phyloP scores from a whole-genome alignment of 1,139 yeast genomes.

The Magnusiomyces ingens region DNA sequence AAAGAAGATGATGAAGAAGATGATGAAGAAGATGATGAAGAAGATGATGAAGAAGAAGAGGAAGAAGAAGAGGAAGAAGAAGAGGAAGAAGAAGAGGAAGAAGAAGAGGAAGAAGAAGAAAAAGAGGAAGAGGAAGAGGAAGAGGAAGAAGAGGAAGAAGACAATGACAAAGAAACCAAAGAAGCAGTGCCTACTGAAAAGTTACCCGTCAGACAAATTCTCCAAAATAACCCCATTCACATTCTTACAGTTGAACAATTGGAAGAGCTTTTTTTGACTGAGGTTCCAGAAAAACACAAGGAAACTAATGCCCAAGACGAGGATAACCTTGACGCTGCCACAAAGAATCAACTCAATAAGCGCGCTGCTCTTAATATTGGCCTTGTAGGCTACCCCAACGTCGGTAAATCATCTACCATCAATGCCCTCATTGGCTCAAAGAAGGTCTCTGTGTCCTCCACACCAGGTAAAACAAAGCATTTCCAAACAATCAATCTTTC shows the following conservation, averaged over 20 bases:
- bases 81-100: conserved; percentile 4
- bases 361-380: conserved; percentile 67
- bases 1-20: conserved; percentile 14
- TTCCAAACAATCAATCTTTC: conserved; percentile 92
- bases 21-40: conserved; percentile 8
- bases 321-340: conserved; percentile 10
- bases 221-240: conserved; percentile 45
- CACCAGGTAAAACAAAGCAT: conserved; percentile 99
- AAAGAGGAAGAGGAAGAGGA: conserved; percentile 5
- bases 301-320: conserved; percentile 18
- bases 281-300: conserved; percentile 65
- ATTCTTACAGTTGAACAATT: conserved; percentile 79
- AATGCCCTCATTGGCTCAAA: conserved; percentile 94
- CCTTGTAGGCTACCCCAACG: conserved; percentile 86
- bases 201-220: conserved; percentile 6
- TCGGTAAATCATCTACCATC: conserved; percentile 94
- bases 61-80: conserved; percentile 9
- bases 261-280: conserved; percentile 69
- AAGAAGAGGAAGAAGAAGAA: conserved; percentile 9
- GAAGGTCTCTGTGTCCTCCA: conserved; percentile 93
- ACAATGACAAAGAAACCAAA: conserved; percentile 11
- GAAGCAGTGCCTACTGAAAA: conserved; percentile 6
- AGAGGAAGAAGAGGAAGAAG: conserved; percentile 6
- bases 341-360: conserved; percentile 40
- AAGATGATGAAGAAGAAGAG: conserved; percentile 3